Conservation (phyloP, 1,284 basidiomycete species). For the Ustilago cynodontis region DNA sequence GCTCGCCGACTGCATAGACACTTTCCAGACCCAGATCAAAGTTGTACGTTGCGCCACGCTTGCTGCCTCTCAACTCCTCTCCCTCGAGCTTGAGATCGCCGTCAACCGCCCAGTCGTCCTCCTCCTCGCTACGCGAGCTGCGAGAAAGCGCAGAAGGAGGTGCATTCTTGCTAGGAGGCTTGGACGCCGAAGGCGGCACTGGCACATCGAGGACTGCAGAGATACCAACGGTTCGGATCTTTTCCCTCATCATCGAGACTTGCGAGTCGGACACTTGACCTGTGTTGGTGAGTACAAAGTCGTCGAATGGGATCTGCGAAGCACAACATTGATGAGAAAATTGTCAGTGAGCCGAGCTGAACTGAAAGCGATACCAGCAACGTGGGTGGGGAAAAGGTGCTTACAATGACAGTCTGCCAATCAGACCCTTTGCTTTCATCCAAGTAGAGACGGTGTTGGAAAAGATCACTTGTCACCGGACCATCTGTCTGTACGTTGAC, state of each 20-base stretch:
- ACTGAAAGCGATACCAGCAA: neutral
- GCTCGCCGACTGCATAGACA: constrained; percentile 62
- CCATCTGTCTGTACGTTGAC: constrained; percentile 88
- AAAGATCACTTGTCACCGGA: constrained; percentile 78
- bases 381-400: constrained; percentile 51
- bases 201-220: constrained; percentile 72
- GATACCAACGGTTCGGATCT: constrained; percentile 83
- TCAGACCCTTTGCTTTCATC: constrained; percentile 76
- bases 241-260: constrained; percentile 81
- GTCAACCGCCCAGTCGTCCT: constrained; percentile 41
- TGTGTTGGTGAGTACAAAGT: constrained; percentile 84
- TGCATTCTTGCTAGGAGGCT: constrained; percentile 36
- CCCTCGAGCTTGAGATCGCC: constrained; percentile 22
- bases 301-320: constrained; percentile 80
- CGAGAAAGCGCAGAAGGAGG: constrained; percentile 32
- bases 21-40: constrained; percentile 72
- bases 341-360: constrained; percentile 3
- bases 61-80: constrained; percentile 44
- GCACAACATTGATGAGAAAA: neutral
- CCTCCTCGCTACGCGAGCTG: constrained; percentile 14
- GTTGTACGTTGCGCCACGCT: constrained; percentile 62
- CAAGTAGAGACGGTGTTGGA: constrained; percentile 88
- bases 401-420: constrained; percentile 87
- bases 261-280: constrained; percentile 78
- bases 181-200: constrained; percentile 33